These are phyloP conservation scores for Batkoa obscura DNA, from an alignment of 371 early-diverging fungal genomes.

Conservation along the genomic window DNA sequence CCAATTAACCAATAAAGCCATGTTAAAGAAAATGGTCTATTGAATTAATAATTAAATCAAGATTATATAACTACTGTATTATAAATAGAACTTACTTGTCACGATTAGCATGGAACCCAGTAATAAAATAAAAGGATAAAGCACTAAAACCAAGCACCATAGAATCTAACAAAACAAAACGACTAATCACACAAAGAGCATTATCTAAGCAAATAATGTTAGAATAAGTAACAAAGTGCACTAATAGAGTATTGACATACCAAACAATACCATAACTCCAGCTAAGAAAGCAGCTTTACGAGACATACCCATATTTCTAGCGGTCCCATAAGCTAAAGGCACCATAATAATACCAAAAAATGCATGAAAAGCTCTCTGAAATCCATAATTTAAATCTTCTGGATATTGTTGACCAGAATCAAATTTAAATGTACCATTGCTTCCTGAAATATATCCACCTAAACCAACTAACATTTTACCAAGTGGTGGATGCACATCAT, in stretches of 20 bases:
- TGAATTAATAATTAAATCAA: neutral
- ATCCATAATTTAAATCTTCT: slow-evolving; percentile 58
- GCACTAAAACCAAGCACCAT: slow-evolving; percentile 91
- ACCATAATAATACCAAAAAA: slow-evolving; percentile 86
- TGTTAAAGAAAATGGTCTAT: slow-evolving; percentile 50
- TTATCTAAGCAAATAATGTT: slow-evolving; percentile 33
- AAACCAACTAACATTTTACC: slow-evolving; percentile 97
- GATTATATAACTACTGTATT: neutral
- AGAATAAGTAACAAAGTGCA: neutral
- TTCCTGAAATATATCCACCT: slow-evolving; percentile 73
- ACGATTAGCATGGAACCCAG: slow-evolving; percentile 52
- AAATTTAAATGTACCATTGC: slow-evolving; percentile 79
- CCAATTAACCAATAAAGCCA: slow-evolving; percentile 81
- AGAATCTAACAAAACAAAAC: slow-evolving; percentile 95
- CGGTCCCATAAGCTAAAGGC: slow-evolving; percentile 84
- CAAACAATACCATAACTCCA: slow-evolving; percentile 62
- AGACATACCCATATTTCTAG: slow-evolving; percentile 53
- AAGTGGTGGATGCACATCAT: slow-evolving; percentile 99
- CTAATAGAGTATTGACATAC: slow-evolving; percentile 15
- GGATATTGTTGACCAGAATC: slow-evolving; percentile 66
- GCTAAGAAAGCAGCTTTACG: slow-evolving; percentile 44
- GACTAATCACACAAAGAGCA: slow-evolving; percentile 71
- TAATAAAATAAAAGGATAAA: slow-evolving; percentile 55
- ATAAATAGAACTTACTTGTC: slow-evolving; percentile 20
- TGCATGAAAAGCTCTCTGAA: slow-evolving; percentile 86